Base-by-base conservation (phyloP, 202 grass and related monocot species). In the Dendrocalamus latiflorus region DNA sequence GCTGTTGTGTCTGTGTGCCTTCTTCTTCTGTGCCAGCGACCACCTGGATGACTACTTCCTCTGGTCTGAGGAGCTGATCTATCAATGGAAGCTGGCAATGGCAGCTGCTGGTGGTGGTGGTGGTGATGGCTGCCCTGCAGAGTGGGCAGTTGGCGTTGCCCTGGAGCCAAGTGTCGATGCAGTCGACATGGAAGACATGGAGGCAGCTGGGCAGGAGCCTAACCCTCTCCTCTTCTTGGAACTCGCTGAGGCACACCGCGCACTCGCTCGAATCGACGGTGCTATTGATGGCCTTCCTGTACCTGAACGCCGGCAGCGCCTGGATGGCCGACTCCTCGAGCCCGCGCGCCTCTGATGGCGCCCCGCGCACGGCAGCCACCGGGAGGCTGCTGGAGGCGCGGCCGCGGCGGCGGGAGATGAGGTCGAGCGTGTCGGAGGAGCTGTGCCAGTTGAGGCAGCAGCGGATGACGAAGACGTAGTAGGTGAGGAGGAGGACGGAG, bases 391-490 rank as follows among this genome's bases (percentile, higher is more conserved):
- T 56, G 37, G 78, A 34, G 22, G 6, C 50, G 54, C 24, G 20
- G 13, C 24, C 16, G 15, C 48, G 68, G 9, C 78, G 17, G 18
- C 83, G 54, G 20, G 71, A 45, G 38, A 77, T 17, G 57, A 65
- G 60, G 72, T 41, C 9, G 12, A 28, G 6, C 10, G 48, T 16
- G 17, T 69, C 20, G 64, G 73, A 69, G 54, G 69, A 76, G 67
- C 44, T 58, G 80, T 89, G 82, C 79, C 73, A 88, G 68, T 80
- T 90, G 69, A 98, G 79, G 82, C 96, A 93, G 89, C 92, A 95
- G 6, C 85, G 90, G 70, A 95, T 87, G 75, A 98, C 87, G 26
- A 98, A 86, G 89, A 98, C 49, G 65, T 98, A 98, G 85, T 98
- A 98, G 85, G 87, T 85, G 78, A 94, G 83, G 74, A 98, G 93